Percentiles rank a stretch among this genome's conserved stretches.
phyloP scores from a whole-genome alignment of 108 stramenopile species.

The Skeletonema menzelii region DNA sequence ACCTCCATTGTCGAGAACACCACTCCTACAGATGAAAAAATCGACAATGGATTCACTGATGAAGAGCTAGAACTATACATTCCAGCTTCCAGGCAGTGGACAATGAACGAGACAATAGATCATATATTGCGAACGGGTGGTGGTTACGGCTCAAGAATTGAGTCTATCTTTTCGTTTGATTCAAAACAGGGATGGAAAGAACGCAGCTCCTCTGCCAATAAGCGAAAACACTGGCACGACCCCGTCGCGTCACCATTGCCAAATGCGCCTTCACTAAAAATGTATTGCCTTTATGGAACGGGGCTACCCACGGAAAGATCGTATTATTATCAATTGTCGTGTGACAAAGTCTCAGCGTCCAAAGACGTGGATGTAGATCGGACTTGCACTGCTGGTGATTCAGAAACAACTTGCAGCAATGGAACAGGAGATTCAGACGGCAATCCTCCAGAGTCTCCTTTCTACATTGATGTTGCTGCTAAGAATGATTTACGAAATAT shows the following conservation, averaged over 20 bases:
- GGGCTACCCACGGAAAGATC: conserved; percentile 79
- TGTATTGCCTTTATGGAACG: conserved; percentile 88
- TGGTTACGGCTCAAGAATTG: conserved; percentile 41
- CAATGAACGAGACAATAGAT: conserved; percentile 34
- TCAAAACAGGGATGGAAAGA: conserved; percentile 36
- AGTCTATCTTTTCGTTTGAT: conserved; percentile 42
- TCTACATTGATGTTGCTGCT: conserved; percentile 63
- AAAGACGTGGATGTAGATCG: conserved; percentile 1
- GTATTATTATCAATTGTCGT: conserved; percentile 68
- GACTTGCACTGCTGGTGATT: not conserved
- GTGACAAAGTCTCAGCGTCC: conserved; percentile 45
- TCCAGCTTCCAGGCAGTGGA: conserved; percentile 27
- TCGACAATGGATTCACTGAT: conserved; percentile 1
- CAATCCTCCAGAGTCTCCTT: conserved; percentile 50
- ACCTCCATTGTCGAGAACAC: not conserved
- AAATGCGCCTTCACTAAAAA: conserved; percentile 77
- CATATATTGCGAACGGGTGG: conserved; percentile 68
- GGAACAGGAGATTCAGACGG: not conserved
- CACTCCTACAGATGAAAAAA: not conserved
- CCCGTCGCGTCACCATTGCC: conserved; percentile 74
- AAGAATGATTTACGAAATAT: conserved; percentile 52
- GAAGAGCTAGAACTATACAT: conserved; percentile 5
- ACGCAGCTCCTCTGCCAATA: conserved; percentile 19
- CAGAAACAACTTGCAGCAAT: conserved; percentile 1
- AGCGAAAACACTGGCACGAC: conserved; percentile 71